A percentile compares a stretch with the other conserved stretches of the same genome.
phyloP scores from a whole-genome alignment of 2,329 filamentous ascomycete species.

The Neocatenulostroma microsporum region DNA sequence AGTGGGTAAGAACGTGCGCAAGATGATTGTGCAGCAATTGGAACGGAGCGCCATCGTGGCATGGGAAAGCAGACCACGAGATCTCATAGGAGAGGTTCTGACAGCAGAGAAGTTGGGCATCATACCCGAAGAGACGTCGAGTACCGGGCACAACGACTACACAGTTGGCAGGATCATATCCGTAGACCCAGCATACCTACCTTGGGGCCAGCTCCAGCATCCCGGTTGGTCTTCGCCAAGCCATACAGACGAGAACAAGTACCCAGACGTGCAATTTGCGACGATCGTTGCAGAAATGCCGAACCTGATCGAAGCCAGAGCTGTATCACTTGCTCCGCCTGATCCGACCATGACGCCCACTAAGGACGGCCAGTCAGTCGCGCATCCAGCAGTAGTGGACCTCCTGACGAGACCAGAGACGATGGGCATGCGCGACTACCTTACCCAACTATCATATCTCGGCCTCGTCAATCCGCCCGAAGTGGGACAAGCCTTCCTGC shows the following conservation, averaged over 20 bases:
- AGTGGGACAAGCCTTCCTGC: constrained; percentile 56
- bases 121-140: constrained; percentile 15
- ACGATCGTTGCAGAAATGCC: constrained; percentile 77
- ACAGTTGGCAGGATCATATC: constrained; percentile 28
- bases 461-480: constrained; percentile 51
- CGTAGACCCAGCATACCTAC: constrained; percentile 42
- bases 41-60: constrained; percentile 72
- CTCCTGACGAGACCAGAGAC: constrained; percentile 61
- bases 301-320: constrained; percentile 85
- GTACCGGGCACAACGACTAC: constrained; percentile 17
- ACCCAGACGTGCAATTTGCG: constrained; percentile 72
- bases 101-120: constrained; percentile 23
- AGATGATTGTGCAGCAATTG: constrained; percentile 67
- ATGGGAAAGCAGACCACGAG: constrained; percentile 65
- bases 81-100: constrained; percentile 36
- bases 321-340: constrained; percentile 70
- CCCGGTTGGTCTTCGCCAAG: constrained; percentile 80
- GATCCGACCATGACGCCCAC: constrained; percentile 40
- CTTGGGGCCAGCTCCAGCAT: constrained; percentile 80
- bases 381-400: constrained; percentile 48
- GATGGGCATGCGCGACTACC: constrained; percentile 73
- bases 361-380: constrained; percentile 20
- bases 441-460: constrained; percentile 60
- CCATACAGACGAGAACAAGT: constrained; percentile 48
- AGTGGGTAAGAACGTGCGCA: constrained; percentile 63